Conservation (phyloP, 768 basidiomycete species). For the Suillus fuscotomentosus region DNA sequence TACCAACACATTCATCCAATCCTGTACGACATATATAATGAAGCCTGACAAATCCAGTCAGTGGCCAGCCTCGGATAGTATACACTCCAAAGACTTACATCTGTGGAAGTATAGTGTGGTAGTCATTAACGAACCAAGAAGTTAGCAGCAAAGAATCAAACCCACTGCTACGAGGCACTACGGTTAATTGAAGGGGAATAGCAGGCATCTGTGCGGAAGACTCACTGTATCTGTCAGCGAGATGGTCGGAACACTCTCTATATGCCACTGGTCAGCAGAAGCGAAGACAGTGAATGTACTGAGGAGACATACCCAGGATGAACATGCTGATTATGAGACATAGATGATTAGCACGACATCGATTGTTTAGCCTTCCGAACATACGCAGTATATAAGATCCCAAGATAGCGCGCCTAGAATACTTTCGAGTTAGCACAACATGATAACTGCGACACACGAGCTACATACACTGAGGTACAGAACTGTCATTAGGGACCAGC, state of each 20-base stretch:
- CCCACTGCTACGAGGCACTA: neutral
- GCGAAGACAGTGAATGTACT: neutral
- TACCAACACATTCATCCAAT: neutral
- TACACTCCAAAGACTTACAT: neutral
- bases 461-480: neutral
- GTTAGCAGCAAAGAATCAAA: neutral
- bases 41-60: neutral
- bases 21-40: neutral
- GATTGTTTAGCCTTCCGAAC: neutral
- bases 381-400: neutral
- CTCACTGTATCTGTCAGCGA: neutral
- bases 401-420: neutral
- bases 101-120: neutral
- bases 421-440: neutral
- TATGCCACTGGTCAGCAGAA: neutral
- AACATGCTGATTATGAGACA: neutral
- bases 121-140: neutral
- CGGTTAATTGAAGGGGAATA: neutral
- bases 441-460: neutral
- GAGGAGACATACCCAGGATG: neutral
- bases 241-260: neutral
- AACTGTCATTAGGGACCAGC: neutral
- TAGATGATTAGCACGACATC: neutral
- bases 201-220: neutral
- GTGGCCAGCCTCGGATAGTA: neutral